These are phyloP conservation scores for Fabrea salina DNA, from an alignment of 169 alveolate species.

Conservation along the genomic window DNA sequence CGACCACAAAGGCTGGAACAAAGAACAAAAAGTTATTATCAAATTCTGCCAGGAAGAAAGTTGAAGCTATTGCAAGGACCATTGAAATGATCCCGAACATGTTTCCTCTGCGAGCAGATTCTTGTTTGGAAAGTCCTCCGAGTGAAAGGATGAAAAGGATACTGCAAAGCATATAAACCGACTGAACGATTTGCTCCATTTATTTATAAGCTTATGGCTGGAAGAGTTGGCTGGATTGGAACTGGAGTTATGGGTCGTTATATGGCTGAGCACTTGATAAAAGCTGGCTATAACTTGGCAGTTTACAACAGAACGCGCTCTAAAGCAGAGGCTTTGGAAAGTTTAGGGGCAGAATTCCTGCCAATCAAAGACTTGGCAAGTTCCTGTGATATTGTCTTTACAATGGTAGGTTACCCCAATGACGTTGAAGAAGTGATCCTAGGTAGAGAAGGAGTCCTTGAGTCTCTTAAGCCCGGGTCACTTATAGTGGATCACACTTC, in stretches of 20 bases:
- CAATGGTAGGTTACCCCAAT: constrained; percentile 83
- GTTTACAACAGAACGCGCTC: constrained; percentile 75
- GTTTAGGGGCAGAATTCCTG: constrained; percentile 66
- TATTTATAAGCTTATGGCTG: not conserved
- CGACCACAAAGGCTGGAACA: constrained; percentile 30
- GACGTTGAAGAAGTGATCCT: constrained; percentile 78
- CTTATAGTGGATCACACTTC: constrained; percentile 83
- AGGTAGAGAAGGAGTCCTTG: constrained; percentile 58
- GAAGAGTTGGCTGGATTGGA: constrained; percentile 81
- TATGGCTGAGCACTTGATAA: constrained; percentile 76
- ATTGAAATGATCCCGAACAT: constrained; percentile 80
- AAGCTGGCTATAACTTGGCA: constrained; percentile 56
- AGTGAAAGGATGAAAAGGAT: constrained; percentile 62
- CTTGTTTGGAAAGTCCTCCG: constrained; percentile 76
- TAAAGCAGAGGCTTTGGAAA: constrained; percentile 66
- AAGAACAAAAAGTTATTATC: constrained; percentile 23
- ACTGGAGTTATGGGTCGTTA: constrained; percentile 86
- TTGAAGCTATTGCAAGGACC: constrained; percentile 71
- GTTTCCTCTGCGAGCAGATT: constrained; percentile 86
- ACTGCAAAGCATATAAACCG: constrained; percentile 4
- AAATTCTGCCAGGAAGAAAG: constrained; percentile 41
- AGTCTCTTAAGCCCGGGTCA: constrained; percentile 60
- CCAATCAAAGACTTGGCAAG: constrained; percentile 59
- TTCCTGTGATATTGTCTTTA: constrained; percentile 64
- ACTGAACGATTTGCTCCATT: not conserved